phyloP scores from a whole-genome alignment of 768 basidiomycete species.

The Lanmaoa rubissima region DNA sequence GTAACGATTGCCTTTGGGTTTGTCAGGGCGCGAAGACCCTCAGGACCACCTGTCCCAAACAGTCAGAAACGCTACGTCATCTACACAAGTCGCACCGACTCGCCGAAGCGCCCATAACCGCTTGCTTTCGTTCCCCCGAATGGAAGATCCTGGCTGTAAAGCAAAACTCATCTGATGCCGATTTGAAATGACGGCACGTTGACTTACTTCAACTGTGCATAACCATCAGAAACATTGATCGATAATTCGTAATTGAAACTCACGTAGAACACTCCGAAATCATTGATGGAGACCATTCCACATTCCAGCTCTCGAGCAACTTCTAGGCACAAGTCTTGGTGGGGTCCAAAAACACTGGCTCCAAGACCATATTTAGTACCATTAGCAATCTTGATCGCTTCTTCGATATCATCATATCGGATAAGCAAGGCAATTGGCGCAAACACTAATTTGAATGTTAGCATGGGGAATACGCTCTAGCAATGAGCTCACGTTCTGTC shows the following conservation, averaged over 20 bases:
- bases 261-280: conserved; percentile 88
- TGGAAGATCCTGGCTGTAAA: conserved; percentile 78
- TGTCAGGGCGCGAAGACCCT: conserved; percentile 86
- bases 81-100: conserved; percentile 18
- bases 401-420: conserved; percentile 77
- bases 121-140: conserved; percentile 92
- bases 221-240: conserved; percentile 14
- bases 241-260: conserved; percentile 30
- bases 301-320: conserved; percentile 84
- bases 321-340: conserved; percentile 71
- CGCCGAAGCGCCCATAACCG: conserved; percentile 93
- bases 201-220: conserved; percentile 62
- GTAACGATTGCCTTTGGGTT: conserved; percentile 84
- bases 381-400: conserved; percentile 88
- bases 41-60: conserved; percentile 68
- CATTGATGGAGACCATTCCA: conserved; percentile 97
- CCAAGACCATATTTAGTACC: conserved; percentile 87
- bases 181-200: conserved; percentile 5
- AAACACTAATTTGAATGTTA: conserved; percentile 63
- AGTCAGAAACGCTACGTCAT: conserved; percentile 7
- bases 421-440: conserved; percentile 89
- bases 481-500: conserved; percentile 55
- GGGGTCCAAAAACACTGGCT: conserved; percentile 90
- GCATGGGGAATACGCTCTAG: neutral
- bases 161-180: neutral